Percentiles rank a stretch among this genome's conserved stretches.
phyloP scores from a whole-genome alignment of 1,284 basidiomycete species.

The Ceratobasidium sp. region DNA sequence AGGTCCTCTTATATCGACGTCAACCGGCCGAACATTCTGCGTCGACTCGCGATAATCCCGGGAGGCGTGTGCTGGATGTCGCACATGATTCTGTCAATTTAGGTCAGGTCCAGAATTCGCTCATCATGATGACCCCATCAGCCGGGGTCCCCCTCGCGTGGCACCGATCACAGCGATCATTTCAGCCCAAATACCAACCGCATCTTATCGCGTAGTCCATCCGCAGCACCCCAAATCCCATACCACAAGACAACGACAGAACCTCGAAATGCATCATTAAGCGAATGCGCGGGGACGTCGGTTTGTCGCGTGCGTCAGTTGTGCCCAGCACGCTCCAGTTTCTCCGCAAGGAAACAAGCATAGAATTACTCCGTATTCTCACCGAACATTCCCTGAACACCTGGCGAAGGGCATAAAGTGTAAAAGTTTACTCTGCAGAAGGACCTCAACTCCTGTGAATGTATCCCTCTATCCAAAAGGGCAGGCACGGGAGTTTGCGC shows the following conservation, averaged over 20 bases:
- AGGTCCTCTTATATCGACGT: not conserved
- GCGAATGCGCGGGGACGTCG: not conserved
- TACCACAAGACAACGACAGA: not conserved
- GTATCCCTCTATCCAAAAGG: no score
- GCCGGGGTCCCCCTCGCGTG: constrained; percentile 12
- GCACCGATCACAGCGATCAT: constrained; percentile 8
- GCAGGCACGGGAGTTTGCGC: no score
- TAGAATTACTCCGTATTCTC: constrained; percentile 26
- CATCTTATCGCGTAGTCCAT: constrained; percentile 6
- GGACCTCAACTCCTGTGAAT: not conserved
- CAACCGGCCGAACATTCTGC: constrained; percentile 4
- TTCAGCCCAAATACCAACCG: constrained; percentile 18
- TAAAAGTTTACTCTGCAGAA: constrained; percentile 24
- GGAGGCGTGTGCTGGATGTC: not conserved
- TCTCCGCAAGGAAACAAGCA: constrained; percentile 6
- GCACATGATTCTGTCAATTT: constrained; percentile 31
- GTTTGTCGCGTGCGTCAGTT: not conserved
- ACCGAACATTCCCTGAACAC: constrained; percentile 13
- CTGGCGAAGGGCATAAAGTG: not conserved
- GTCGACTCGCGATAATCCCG: constrained; percentile 26
- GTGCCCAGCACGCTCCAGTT: not conserved
- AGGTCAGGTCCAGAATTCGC: not conserved
- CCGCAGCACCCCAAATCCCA: not conserved
- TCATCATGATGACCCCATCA: constrained; percentile 2
- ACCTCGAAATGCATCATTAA: not conserved